Conservation (phyloP, 345 rosid genomes). For the Rhizophora mangle region DNA sequence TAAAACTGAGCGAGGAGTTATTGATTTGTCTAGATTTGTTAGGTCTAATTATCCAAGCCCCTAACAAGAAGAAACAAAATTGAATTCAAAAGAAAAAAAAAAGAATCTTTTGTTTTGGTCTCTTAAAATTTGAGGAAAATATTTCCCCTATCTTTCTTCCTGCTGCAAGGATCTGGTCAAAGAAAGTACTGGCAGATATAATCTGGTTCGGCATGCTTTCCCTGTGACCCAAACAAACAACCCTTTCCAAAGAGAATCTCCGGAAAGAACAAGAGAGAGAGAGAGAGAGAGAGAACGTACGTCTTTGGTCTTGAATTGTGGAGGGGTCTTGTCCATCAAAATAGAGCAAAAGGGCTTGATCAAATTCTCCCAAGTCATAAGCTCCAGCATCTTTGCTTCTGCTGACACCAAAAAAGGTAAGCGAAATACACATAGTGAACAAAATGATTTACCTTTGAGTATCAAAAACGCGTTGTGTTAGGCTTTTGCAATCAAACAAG, state of each 20-base stretch:
- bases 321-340: conserved; percentile 80
- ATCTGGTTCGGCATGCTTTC: conserved; percentile 55
- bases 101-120: not conserved
- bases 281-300: conserved; percentile 35
- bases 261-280: not conserved
- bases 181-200: conserved; percentile 50
- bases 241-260: conserved; percentile 30
- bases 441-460: not conserved
- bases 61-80: conserved; percentile 15
- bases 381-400: conserved; percentile 41
- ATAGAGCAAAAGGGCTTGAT: conserved; percentile 91
- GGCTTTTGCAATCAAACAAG: not conserved
- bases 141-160: conserved; percentile 26
- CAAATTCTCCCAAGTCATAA: conserved; percentile 87
- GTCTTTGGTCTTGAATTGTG: conserved; percentile 61
- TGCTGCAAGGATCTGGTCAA: conserved; percentile 67
- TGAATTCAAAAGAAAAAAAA: conserved; percentile 9
- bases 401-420: conserved; percentile 13
- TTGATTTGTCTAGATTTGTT: conserved; percentile 20
- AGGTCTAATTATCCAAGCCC: conserved; percentile 27
- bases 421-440: not conserved
- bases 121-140: conserved; percentile 5
- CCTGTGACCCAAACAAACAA: conserved; percentile 43
- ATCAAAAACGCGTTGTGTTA: conserved; percentile 1
- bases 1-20: conserved; percentile 21